phyloP scores from a whole-genome alignment of 495 filamentous ascomycete genomes.

The Evernia prunastri region DNA sequence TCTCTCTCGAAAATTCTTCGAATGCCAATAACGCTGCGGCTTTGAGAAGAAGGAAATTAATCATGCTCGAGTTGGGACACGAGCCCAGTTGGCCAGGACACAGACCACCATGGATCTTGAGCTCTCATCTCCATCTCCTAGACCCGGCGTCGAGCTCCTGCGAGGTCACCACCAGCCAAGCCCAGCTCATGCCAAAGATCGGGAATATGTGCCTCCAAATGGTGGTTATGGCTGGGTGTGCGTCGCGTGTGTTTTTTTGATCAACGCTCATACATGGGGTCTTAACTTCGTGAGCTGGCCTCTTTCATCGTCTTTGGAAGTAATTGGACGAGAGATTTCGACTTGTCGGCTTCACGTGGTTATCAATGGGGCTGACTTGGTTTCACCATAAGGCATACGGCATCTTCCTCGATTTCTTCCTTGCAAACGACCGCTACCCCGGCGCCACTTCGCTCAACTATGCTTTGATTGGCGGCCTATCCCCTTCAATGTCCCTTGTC shows the following conservation, averaged over 20 bases:
- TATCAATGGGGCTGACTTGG: neutral
- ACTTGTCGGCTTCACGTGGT: neutral
- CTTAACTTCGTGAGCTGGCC: constrained; percentile 28
- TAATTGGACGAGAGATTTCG: neutral
- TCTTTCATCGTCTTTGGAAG: neutral
- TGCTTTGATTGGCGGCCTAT: constrained; percentile 69
- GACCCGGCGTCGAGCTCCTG: neutral
- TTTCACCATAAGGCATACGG: constrained; percentile 47
- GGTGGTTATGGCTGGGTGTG: constrained; percentile 48
- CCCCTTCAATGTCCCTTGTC: constrained; percentile 57
- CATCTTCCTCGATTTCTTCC: constrained; percentile 67
- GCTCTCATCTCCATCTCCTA: neutral
- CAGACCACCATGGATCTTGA: neutral
- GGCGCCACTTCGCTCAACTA: constrained; percentile 54
- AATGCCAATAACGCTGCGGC: neutral
- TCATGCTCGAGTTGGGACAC: neutral
- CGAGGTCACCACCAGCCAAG: neutral
- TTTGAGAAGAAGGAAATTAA: neutral
- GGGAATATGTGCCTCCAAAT: constrained; percentile 35
- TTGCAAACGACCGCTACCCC: constrained; percentile 52
- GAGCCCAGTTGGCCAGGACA: neutral
- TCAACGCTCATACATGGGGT: constrained; percentile 44
- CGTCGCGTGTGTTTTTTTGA: constrained; percentile 31
- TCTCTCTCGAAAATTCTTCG: neutral
- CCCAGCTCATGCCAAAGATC: neutral